These are phyloP conservation scores for Sordaria brevicollis DNA, from an alignment of 495 filamentous ascomycete genomes.

Conservation along the genomic window DNA sequence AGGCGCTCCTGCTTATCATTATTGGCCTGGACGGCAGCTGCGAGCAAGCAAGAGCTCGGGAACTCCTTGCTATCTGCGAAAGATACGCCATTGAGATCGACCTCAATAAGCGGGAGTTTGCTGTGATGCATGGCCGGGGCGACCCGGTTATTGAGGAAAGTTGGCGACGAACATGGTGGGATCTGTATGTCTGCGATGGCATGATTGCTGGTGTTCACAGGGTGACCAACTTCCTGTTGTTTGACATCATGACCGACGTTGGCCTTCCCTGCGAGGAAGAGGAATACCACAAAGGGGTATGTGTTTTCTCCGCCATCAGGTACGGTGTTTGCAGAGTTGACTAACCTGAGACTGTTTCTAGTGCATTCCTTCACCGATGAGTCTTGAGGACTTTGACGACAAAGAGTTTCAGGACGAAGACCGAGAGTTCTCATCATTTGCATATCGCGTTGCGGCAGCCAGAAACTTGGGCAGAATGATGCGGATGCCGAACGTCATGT, in stretches of 20 bases:
- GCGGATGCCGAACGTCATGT: constrained; percentile 34
- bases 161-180: constrained; percentile 86
- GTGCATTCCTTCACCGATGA: constrained; percentile 51
- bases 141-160: constrained; percentile 52
- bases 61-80: constrained; percentile 56
- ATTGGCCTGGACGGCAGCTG: constrained; percentile 69
- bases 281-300: constrained; percentile 55
- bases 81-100: constrained; percentile 64
- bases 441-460: constrained; percentile 65
- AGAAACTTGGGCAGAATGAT: constrained; percentile 70
- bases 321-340: not conserved
- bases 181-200: constrained; percentile 71
- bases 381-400: constrained; percentile 62
- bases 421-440: constrained; percentile 64
- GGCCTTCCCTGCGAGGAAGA: constrained; percentile 68
- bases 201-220: constrained; percentile 49
- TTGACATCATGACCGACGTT: constrained; percentile 46
- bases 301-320: constrained; percentile 13
- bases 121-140: constrained; percentile 33
- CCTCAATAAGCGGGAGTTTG: constrained; percentile 52
- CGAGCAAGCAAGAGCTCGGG: constrained; percentile 53
- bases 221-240: constrained; percentile 46
- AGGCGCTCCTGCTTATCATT: constrained; percentile 66
- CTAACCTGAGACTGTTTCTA: constrained; percentile 19
- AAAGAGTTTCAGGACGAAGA: constrained; percentile 52